These are phyloP conservation scores for Cyberlindnera veronae DNA, from an alignment of 805 yeast genomes.

Conservation along the genomic window DNA sequence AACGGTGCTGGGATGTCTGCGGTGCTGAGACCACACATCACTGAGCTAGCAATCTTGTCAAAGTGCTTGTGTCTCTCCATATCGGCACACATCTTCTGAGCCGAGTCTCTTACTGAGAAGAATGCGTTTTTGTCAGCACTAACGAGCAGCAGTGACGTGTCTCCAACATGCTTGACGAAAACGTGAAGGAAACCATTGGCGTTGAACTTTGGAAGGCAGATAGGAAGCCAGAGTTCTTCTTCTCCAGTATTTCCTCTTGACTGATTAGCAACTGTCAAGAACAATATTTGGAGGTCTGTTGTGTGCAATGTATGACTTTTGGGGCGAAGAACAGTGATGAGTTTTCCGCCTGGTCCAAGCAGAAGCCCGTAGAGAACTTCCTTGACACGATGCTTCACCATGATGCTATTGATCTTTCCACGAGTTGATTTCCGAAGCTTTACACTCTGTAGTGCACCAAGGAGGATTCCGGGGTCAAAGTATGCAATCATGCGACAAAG, in stretches of 20 bases:
- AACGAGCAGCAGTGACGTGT: conserved; percentile 43
- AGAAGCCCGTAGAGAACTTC: conserved; percentile 74
- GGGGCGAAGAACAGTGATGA: conserved; percentile 74
- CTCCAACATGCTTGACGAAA: conserved; percentile 60
- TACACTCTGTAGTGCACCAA: conserved; percentile 65
- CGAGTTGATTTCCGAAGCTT: conserved; percentile 57
- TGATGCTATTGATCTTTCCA: conserved; percentile 49
- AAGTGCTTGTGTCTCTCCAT: conserved; percentile 36
- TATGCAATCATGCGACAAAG: conserved; percentile 51
- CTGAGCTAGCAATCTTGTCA: conserved; percentile 35
- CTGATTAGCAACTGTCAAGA: conserved; percentile 60
- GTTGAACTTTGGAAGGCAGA: conserved; percentile 89
- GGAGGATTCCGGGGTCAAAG: conserved; percentile 54
- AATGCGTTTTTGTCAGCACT: conserved; percentile 70
- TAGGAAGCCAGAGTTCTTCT: conserved; percentile 90
- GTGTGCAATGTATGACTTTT: conserved; percentile 74
- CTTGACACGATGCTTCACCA: conserved; percentile 45
- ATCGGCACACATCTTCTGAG: conserved; percentile 46
- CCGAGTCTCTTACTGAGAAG: conserved; percentile 64
- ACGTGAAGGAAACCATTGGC: conserved; percentile 83
- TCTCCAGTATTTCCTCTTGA: conserved; percentile 31
- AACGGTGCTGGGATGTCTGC: conserved; percentile 52
- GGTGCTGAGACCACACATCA: conserved; percentile 39
- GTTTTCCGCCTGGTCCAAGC: conserved; percentile 56
- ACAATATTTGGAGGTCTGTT: conserved; percentile 71